Conservation (phyloP, 225 moss, liverwort and hornwort species). For the Pseudoscleropodium purum region DNA sequence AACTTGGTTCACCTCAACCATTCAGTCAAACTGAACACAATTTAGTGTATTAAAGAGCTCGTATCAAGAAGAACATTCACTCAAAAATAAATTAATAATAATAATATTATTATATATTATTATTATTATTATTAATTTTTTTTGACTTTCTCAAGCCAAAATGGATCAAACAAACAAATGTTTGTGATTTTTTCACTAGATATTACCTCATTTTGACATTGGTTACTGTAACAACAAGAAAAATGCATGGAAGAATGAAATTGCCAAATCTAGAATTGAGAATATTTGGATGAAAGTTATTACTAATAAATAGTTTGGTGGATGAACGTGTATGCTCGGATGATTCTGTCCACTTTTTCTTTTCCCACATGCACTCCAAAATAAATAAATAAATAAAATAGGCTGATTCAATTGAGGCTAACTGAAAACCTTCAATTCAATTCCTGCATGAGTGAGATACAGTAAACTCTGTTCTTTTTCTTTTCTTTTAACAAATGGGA, state of each 20-base stretch:
- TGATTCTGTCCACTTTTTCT: not conserved
- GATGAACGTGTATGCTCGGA: no score
- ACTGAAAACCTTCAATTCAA: not conserved
- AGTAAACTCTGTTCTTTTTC: no score
- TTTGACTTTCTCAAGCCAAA: no score
- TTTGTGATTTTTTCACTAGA: not conserved
- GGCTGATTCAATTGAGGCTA: not conserved
- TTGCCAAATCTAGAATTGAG: not conserved
- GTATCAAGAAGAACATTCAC: fast-evolving
- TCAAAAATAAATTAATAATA: no score
- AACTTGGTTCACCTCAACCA: not conserved
- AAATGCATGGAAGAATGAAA: not conserved
- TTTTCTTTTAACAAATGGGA: no score
- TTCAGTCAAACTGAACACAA: not conserved
- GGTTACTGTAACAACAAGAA: not conserved
- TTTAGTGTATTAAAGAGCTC: not conserved
- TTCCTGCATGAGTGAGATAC: no score
- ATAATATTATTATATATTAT: no score
- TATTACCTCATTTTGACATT: not conserved
- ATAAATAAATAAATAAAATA: not conserved
- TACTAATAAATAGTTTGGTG: not conserved
- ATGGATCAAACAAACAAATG: no score
- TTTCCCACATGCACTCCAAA: not conserved
- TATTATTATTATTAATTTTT: no score
- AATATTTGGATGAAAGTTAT: not conserved